phyloP scores from a whole-genome alignment of 2,329 filamentous ascomycete species.

The Chaetoscypha palmicola region DNA sequence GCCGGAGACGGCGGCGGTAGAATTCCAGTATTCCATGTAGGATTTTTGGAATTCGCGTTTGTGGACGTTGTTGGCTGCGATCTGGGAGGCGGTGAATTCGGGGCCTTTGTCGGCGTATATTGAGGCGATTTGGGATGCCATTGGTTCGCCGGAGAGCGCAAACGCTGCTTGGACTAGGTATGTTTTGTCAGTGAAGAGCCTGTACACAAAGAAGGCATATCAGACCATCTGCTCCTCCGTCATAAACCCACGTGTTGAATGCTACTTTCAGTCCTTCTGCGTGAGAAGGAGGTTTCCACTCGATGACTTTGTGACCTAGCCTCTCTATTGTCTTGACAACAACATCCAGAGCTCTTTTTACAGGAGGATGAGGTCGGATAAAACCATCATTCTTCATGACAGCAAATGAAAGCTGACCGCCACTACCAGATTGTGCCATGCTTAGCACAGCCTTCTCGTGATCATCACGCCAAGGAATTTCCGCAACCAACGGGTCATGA shows the following conservation, averaged over 20 bases:
- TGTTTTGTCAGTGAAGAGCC: too few relatives aligned
- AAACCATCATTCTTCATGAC: conserved; percentile 45
- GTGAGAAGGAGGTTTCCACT: conserved; percentile 51
- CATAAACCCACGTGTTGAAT: conserved; percentile 37
- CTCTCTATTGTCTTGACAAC: conserved; percentile 42
- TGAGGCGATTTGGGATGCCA: conserved; percentile 23
- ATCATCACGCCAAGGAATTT: conserved; percentile 57
- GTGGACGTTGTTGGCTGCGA: conserved; percentile 37
- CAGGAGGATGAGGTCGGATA: conserved; percentile 48
- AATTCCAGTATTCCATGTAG: conserved; percentile 48
- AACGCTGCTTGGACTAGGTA: conserved; percentile 39
- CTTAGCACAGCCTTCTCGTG: conserved; percentile 31
- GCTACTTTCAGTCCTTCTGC: conserved; percentile 33
- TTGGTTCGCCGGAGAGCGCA: conserved; percentile 47
- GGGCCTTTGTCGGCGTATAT: conserved; percentile 29
- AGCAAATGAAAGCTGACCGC: conserved; percentile 44
- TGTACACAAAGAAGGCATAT: too few relatives aligned
- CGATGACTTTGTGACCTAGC: conserved; percentile 50
- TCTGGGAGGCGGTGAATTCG: conserved; percentile 27
- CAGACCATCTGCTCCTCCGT: conserved; percentile 42
- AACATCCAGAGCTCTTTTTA: conserved; percentile 46
- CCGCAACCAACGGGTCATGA: conserved; percentile 56
- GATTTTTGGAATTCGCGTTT: conserved; percentile 49
- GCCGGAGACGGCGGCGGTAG: conserved; percentile 20
- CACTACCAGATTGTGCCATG: conserved; percentile 33